Base-by-base conservation (phyloP, 371 early-diverging fungal genomes). In the Smittium culicis region DNA sequence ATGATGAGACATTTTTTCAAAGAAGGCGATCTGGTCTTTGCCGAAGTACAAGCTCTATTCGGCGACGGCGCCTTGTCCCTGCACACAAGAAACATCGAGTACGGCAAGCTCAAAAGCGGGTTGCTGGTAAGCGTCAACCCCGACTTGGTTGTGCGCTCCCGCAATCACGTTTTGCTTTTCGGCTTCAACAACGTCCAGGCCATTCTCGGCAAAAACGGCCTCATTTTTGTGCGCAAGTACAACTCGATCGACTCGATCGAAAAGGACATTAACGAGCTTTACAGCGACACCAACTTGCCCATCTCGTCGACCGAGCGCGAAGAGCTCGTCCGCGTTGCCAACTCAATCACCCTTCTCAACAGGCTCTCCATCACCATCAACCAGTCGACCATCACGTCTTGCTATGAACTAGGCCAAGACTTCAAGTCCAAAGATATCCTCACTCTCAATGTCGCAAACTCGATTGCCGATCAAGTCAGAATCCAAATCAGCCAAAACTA, bases 1-100 rank as follows among this genome's bases (percentile, higher is more conserved):
- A 92, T 93, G 73, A 99, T 99, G 99, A 85, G 96, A 64, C 83
- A 83, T 31, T 96, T 93, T 73, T 96, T 98, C 78, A 79, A 88
- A 54, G 96, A 98, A 67, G 97, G 97, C 3, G 98, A 99, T 80
- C 72, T 98, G 65, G 75, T 99, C 17, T 93, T 94, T 76, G 96
- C 98, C 60, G 99, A 99, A 77, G 92, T 98, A 5, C 99, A 98
- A 77, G 82, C 86, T 28, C 86, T 92, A 70, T 92, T 88, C 77
- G 77, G 77, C 29, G 96, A 93, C 75, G 97, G 97, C 16, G 87
- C 90, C 0, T 83, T 88, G 61, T 87, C 90, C 8, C 76, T 99
- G 54, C 99, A 99, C 72, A 98, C 99, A 3, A 86, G 99, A 70
- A 93, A 84, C 68, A 81, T 91, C 66, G 96, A 94, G 73, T 99